These are phyloP conservation scores for Saccharomycopsis javanensis DNA, from an alignment of 805 yeast species.

Conservation along the genomic window DNA sequence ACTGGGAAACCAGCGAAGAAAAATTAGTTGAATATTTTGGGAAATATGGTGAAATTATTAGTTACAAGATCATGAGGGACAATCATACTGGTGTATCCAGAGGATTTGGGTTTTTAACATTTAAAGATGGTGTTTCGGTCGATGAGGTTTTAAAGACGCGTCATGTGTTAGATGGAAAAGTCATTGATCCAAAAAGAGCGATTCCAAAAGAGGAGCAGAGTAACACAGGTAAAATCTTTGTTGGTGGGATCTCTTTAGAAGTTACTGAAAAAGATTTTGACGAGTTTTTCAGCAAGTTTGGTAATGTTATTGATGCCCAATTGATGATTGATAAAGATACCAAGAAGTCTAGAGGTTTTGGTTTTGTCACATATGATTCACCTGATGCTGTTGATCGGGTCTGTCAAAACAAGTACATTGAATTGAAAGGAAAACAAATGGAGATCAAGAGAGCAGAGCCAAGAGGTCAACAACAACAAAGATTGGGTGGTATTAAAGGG, in stretches of 20 bases:
- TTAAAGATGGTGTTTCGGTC: slow-evolving; percentile 71
- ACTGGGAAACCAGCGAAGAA: slow-evolving; percentile 96
- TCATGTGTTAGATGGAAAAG: slow-evolving; percentile 88
- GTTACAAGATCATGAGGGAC: slow-evolving; percentile 90
- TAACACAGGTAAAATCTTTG: slow-evolving; percentile 91
- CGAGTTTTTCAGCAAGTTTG: slow-evolving; percentile 77
- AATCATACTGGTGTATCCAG: slow-evolving; percentile 77
- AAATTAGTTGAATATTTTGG: slow-evolving; percentile 71
- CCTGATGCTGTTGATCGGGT: slow-evolving; percentile 91
- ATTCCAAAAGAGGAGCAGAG: slow-evolving; percentile 97
- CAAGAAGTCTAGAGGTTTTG: slow-evolving; percentile 94
- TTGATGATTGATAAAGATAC: slow-evolving; percentile 96
- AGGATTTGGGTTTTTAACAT: slow-evolving; percentile 91
- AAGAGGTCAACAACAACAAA: slow-evolving; percentile 52
- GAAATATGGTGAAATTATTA: slow-evolving; percentile 81
- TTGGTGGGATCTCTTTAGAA: slow-evolving; percentile 92
- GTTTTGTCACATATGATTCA: slow-evolving; percentile 90
- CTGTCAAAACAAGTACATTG: slow-evolving; percentile 69
- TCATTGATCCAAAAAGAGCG: slow-evolving; percentile 95
- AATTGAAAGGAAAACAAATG: slow-evolving; percentile 77
- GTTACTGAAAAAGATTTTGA: slow-evolving; percentile 87
- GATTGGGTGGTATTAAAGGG: slow-evolving; percentile 23
- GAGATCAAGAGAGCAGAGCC: slow-evolving; percentile 82
- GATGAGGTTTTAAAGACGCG: slow-evolving; percentile 78
- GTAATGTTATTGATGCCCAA: slow-evolving; percentile 89